Base-by-base conservation (phyloP, 177 flowering plant genomes). In the Telopea speciosissima region DNA sequence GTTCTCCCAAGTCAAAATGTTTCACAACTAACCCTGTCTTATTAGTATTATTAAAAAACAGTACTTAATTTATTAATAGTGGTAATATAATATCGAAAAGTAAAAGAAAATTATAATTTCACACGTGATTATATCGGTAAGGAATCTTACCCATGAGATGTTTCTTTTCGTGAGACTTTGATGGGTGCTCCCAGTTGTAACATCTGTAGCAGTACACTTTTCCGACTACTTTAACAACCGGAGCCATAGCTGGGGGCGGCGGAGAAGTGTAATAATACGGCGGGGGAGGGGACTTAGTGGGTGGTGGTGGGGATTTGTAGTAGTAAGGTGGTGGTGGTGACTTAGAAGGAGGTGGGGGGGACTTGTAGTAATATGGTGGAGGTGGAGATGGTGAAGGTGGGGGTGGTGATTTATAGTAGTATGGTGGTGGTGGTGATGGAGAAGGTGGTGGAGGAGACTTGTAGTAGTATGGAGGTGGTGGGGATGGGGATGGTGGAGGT, bases 201-300 rank as follows among this genome's bases (percentile, higher is more conserved):
- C 92, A 88, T 78, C 78, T 83, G 80, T 78, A 83, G 77, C 89
- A 88, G 79, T 88, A 88, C 0, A 88, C 92, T 68, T 85, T 88
- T 36, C 92, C 92, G 13, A 84, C 83, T 6, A 84, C 89, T 80
- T 86, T 88, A 12, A 88, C 83, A 0, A 88, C 75, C 73, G 81
- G 60, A 67, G 75, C 52, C 36, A 64, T 2, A 77, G 76, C 21
- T 2, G 77, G 76, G 21, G 79, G 76, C n/a, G 83, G 83, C 5
- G 80, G 83, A 1, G 80, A 54, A 54, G 21, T 54, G 22, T 54
- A 54, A 21, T 11, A 54, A 21, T 54, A 54, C 16, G 72, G 21
- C 11, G 56, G 63, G 3, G 77, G 73, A 16, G 72, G 72, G 2
- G 72, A 74, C 1, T 21, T 33, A 4, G 19, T 16, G 1, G 85